phyloP scores from a whole-genome alignment of 164 flowering plant genomes.

The Annona cherimola region DNA sequence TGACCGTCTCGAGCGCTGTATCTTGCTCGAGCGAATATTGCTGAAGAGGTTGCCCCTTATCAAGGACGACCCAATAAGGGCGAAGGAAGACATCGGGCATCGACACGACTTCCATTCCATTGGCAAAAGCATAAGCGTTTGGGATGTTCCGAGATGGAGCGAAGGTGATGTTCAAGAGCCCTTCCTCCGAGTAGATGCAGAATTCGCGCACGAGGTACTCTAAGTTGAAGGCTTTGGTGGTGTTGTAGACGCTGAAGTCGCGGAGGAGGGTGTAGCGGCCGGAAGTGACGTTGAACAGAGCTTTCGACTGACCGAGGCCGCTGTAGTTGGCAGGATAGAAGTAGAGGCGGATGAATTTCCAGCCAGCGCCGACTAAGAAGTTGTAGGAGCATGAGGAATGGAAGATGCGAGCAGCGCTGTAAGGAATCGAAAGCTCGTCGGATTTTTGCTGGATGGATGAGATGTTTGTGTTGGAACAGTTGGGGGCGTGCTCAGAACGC shows the following conservation, averaged over 20 bases:
- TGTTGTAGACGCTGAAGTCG: slow-evolving; percentile 51
- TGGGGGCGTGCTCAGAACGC: no score
- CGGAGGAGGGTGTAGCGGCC: slow-evolving; percentile 48
- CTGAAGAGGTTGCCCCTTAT: slow-evolving; percentile 26
- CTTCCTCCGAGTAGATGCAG: slow-evolving; percentile 24
- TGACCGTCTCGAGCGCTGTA: slow-evolving; percentile 66
- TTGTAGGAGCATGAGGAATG: slow-evolving; percentile 55
- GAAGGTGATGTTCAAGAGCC: slow-evolving; percentile 31
- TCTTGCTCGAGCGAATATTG: slow-evolving; percentile 33
- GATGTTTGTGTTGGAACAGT: no score
- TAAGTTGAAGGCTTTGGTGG: slow-evolving; percentile 46
- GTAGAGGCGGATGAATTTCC: slow-evolving; percentile 76
- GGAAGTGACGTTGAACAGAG: slow-evolving; percentile 54
- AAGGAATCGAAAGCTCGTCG: slow-evolving; percentile 58
- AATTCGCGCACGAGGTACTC: slow-evolving; percentile 44
- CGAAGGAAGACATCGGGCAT: slow-evolving; percentile 66
- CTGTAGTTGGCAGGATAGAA: slow-evolving; percentile 39
- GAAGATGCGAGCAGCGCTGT: slow-evolving; percentile 71
- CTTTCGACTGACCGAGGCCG: slow-evolving; percentile 16
- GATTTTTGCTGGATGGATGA: no score
- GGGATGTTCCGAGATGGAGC: slow-evolving; percentile 30
- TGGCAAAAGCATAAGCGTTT: slow-evolving; percentile 68
- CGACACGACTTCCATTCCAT: slow-evolving; percentile 86
- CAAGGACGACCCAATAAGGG: slow-evolving; percentile 16
- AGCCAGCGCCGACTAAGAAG: slow-evolving; percentile 70